Evolutionary conservation across 23 red algal species (phyloP), one percentile per base, ranked within the genome.

Genomic region (Gracilariopsis chorda): DNA sequence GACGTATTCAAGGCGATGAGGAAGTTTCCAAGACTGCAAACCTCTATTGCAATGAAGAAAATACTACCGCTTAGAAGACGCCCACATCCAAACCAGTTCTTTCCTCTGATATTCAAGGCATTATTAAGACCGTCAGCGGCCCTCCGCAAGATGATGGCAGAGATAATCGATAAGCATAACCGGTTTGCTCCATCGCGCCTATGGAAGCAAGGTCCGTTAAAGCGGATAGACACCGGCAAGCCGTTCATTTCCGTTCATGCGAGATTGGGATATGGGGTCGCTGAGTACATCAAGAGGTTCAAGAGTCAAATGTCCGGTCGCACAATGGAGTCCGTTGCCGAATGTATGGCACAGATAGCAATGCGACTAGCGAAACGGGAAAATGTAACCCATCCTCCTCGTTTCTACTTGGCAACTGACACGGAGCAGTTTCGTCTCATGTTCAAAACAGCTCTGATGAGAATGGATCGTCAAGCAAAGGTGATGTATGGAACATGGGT

Each of bases 401-500:
- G 73, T 19, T 69, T 86, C n/a, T 86, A 60, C 25, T 28, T 86
- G 5, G 81, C 81, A 4, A 86, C 81, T 1, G 81, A 86, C 60
- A 86, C 81, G 2, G 59, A 40, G 17, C 23, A 49, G 13, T 71
- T 86, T 19, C 81, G 81, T 7, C 36, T 69, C 5, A 69, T 40
- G 34, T 40, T 69, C 13, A 69, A 69, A 42, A 41, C 34, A 42
- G 63, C 63, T 7, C 14, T 69, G 34, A 69, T 25, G 4, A 69
- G 63, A 41, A 69, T 69, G 34, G 63, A 69, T 16, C 2, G 63
- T 39, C 36, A 16, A 25, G 21, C 34, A 69, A 69, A 41, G 13
- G 63, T 69, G 36, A 69, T 69, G 63, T 69, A 69, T 20, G 63
- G 63, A 1, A 69, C 63, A 4, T 69, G 63, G 63, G 21, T 17